A percentile compares a stretch with the other conserved stretches of the same genome.
These are phyloP conservation scores for Candida xiaguanensis DNA, from an alignment of 805 yeast species.

Conservation along the genomic window DNA sequence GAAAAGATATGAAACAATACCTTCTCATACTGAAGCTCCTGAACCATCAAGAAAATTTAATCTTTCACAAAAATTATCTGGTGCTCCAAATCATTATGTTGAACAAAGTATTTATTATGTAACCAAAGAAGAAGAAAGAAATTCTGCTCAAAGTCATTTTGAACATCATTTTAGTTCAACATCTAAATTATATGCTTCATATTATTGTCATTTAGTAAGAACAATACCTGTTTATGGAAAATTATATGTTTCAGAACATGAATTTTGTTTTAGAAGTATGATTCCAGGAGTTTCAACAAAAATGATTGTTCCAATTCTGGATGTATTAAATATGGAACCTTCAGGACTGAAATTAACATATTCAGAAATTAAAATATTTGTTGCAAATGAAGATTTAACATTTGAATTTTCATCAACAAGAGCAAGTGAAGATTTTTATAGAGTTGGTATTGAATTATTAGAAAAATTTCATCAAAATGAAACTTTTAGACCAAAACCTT, in stretches of 20 bases:
- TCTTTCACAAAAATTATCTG: conserved; percentile 43
- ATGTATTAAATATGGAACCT: conserved; percentile 64
- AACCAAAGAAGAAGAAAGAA: conserved; percentile 39
- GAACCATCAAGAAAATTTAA: not conserved
- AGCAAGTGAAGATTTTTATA: conserved; percentile 71
- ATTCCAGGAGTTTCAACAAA: conserved; percentile 73
- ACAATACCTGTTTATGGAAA: conserved; percentile 82
- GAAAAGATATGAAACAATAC: conserved; percentile 16
- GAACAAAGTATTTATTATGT: conserved; percentile 47
- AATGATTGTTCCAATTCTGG: conserved; percentile 77
- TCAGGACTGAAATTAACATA: conserved; percentile 70
- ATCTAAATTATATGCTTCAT: conserved; percentile 59
- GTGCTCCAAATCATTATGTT: conserved; percentile 59
- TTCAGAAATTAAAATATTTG: conserved; percentile 64
- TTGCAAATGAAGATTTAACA: conserved; percentile 68
- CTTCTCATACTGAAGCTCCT: not conserved
- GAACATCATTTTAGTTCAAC: conserved; percentile 54
- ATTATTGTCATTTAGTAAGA: conserved; percentile 64
- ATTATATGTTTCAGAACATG: conserved; percentile 63
- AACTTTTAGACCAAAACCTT: conserved; percentile 17
- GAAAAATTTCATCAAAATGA: conserved; percentile 35
- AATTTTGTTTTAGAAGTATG: conserved; percentile 76
- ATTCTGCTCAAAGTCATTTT: conserved; percentile 54
- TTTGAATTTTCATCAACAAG: conserved; percentile 68
- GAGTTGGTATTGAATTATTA: conserved; percentile 47